A percentile compares a stretch with the other conserved stretches of the same genome.
phyloP scores from a whole-genome alignment of 805 yeast species.

The Teunomyces aglyptinius region DNA sequence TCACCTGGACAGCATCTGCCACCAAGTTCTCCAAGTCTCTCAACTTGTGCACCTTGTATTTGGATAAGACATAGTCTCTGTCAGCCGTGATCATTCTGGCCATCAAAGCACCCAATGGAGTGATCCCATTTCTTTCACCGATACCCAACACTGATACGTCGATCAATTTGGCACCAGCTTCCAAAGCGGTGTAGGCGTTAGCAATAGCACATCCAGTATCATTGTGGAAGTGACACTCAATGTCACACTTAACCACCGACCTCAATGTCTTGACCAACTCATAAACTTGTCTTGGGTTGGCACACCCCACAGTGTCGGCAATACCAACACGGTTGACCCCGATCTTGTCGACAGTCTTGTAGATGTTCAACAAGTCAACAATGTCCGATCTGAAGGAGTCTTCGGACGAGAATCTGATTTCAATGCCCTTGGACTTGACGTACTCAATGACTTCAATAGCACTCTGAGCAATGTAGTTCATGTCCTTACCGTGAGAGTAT shows the following conservation, averaged over 20 bases:
- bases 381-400: constrained; percentile 61
- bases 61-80: constrained; percentile 56
- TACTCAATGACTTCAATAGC: constrained; percentile 60
- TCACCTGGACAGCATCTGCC: constrained; percentile 58
- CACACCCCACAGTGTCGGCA: constrained; percentile 65
- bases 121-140: constrained; percentile 64
- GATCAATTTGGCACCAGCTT: constrained; percentile 59
- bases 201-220: constrained; percentile 67
- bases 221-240: constrained; percentile 61
- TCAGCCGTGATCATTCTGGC: constrained; percentile 64
- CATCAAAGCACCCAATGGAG: constrained; percentile 61
- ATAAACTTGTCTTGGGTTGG: constrained; percentile 62
- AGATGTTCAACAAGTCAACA: constrained; percentile 56
- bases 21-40: constrained; percentile 59
- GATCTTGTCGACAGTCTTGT: constrained; percentile 59
- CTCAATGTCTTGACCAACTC: constrained; percentile 57
- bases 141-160: constrained; percentile 60
- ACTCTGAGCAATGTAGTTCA: constrained; percentile 55
- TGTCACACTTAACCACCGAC: constrained; percentile 57
- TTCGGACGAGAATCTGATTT: constrained; percentile 57
- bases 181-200: constrained; percentile 61
- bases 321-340: constrained; percentile 64
- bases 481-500: constrained; percentile 59
- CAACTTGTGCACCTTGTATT: constrained; percentile 53
- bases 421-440: constrained; percentile 59